Base-by-base conservation (phyloP, 1,284 basidiomycete genomes). In the Pyrrhoderma lamaoense region DNA sequence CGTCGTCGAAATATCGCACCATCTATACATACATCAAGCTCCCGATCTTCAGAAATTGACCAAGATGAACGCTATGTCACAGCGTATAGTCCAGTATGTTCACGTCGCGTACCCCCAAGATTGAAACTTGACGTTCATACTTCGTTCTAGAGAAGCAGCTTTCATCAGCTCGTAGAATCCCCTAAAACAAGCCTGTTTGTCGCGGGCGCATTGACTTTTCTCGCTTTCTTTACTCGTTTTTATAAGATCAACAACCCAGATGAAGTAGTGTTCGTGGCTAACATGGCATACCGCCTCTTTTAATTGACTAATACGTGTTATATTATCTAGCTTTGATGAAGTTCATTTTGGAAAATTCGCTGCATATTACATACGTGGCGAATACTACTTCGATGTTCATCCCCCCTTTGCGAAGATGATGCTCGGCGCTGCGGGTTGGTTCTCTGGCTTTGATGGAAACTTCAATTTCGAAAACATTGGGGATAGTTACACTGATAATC, bases 311-410 rank as follows among this genome's bases (percentile, higher is more conserved):
- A 31, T 18, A 38, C 36, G 21, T 25, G 8, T 45, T 47, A 52
- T 22, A n/a, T 27, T 37, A 27, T 36, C 35, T 59, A 94, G 92
- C 37, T 97, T 97, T 67, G 93, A 97, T 65, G 93, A 97, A 71
- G 93, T 97, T 11, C 93, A 97, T 65, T 97, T 96, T 64, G 93
- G 93, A 57, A 92, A 91, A 70, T 94, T 98, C 67, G 93, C 93
- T 16, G 81, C 88, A 4, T 89, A 92, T 67, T 97, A 97, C 68
- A 82, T 97, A 61, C 74, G 74, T 49, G 77, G 93, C 57, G 81
- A 96, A 69, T 99, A 96, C 72, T 98, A 98, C 71, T 99, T 99
- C 73, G 96, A 99, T 67, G 96, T 99, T 3, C 96, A 99, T 63
- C 95, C 95, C 37, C 95, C 95, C 13, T 82, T 97, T 49, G 93